Conservation (phyloP, 495 filamentous ascomycete species). For the Neurospora sp. region DNA sequence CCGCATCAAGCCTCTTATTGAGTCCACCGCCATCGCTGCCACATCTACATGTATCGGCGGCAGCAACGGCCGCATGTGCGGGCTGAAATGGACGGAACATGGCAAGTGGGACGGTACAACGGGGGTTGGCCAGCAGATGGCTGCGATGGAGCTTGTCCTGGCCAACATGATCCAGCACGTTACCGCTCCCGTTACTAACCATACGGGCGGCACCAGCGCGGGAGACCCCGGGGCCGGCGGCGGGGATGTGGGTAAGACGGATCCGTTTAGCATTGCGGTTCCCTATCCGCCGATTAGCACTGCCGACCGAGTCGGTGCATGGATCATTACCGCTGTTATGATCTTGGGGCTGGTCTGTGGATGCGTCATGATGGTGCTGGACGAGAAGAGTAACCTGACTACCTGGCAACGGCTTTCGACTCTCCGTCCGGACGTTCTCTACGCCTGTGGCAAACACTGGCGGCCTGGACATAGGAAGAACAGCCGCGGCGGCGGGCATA, state of each 20-base stretch:
- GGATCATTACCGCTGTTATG: conserved; percentile 44
- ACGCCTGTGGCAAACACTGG: background rate
- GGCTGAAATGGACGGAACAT: conserved; percentile 54
- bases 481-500: background rate
- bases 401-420: conserved; percentile 1
- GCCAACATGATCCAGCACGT: conserved; percentile 43
- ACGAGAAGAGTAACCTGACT: conserved; percentile 14
- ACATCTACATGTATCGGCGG: conserved; percentile 54
- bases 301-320: conserved; percentile 50
- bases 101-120: conserved; percentile 42
- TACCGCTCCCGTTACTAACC: conserved; percentile 47
- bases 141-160: conserved; percentile 55
- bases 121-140: conserved; percentile 64
- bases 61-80: conserved; percentile 53
- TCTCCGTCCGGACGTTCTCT: background rate
- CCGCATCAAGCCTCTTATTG: conserved; percentile 52
- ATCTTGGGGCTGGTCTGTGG: conserved; percentile 20
- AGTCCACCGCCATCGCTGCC: conserved; percentile 54
- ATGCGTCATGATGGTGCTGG: conserved; percentile 26
- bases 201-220: conserved; percentile 63
- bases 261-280: conserved; percentile 11
- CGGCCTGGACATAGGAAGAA: background rate
- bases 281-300: conserved; percentile 29
- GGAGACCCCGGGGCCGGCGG: conserved; percentile 62
- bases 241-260: conserved; percentile 21